Base-by-base conservation (phyloP, 2,329 filamentous ascomycete genomes). In the Colletotrichum musicola region DNA sequence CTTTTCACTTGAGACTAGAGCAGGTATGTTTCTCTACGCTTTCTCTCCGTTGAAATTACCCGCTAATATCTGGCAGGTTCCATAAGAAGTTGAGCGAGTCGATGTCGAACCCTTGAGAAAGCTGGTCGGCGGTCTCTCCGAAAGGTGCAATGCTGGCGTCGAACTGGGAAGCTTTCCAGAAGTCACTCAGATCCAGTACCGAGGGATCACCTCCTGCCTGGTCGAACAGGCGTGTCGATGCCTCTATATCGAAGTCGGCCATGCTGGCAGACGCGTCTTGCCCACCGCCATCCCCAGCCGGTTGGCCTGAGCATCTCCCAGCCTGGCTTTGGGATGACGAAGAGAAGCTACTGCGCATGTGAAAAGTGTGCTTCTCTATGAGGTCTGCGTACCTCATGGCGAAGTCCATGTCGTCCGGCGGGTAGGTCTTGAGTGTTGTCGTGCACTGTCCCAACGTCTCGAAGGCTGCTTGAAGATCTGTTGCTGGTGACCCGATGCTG, bases 341-440 rank as follows among this genome's bases (percentile, higher is more conserved):
- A 22, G 27, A n/a, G 14, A 65, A 18, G 12, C 35, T 55, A 40
- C 14, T 49, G 14, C 56, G 47, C 16, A 66, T 56, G 47, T 53
- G 46, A 4, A 68, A 56, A 0, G 68, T 68, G 44, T 74, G 73
- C 22, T 71, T 73, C 20, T 73, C 73, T 9, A 74, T 65, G 9
- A 74, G 67, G 12, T 73, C 56, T 0, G 72, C 73, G 38, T 74
- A 74, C 44, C 73, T 64, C 30, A 74, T 47, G 0, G 73, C 65
- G 59, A 74, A 74, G 13, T 74, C 73, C 73, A 74, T 74, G 4
- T 74, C 73, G 30, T 74, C 73, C 2, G 70, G 64, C 0, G 72
- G 69, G 0, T 61, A 72, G 0, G 47, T 59, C 13, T 66, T 71
- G 0, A 74, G 68, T 0, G 68, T 67, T 1, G 51, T 53, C 0